Evolutionary conservation across 305 asterid genomes (phyloP), one percentile per base, ranked within the genome.

Genomic region (Ilex paraguariensis): DNA sequence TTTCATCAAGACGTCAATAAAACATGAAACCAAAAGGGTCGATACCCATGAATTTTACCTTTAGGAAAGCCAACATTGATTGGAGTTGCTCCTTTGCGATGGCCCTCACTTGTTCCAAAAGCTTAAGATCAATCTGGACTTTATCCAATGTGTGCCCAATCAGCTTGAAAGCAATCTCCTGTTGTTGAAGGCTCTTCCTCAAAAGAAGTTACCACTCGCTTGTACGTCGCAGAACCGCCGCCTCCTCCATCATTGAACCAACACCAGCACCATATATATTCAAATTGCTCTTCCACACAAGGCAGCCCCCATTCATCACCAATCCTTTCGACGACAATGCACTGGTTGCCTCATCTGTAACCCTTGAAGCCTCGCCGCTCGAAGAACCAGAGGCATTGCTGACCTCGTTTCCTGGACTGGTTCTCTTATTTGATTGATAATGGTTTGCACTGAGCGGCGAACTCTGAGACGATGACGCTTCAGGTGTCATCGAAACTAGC

Each of bases 181-280:
- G 95, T 64, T 84, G 88, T 77, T 87, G 96, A 59, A 94, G 91
- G 74, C 78, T 91, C 96, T 57, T 87, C 84, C 77, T 88, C 96
- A 60, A 88, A 85, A 52, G 83, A 56, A 17, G 75, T 69, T 67
- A 78, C 67, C 32, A 70, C 69, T 71, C 78, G 82, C 86, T 77
- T 84, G 67, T 70, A 65, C 36, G 75, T 21, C 28, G 28, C 28
- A 21, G 28, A 21, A 21, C 28, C 28, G 28, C 28, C 28, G 28
- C 28, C 28, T 21, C 28, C 28, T 21, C 28, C 28, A 21, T 21
- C 28, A 21, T 21, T 21, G 28, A 21, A 44, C 31, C 89, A 64
- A 59, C 65, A 65, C 48, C 73, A 53, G 79, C 64, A 63, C 76
- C 77, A 31, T 1, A 21, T 21, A 21, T 21, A 21, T 21, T 2